Percentiles rank a stretch among this genome's conserved stretches.
Conservation (phyloP, 106 monocot genomes). For the Phalaenopsis aphrodite region DNA sequence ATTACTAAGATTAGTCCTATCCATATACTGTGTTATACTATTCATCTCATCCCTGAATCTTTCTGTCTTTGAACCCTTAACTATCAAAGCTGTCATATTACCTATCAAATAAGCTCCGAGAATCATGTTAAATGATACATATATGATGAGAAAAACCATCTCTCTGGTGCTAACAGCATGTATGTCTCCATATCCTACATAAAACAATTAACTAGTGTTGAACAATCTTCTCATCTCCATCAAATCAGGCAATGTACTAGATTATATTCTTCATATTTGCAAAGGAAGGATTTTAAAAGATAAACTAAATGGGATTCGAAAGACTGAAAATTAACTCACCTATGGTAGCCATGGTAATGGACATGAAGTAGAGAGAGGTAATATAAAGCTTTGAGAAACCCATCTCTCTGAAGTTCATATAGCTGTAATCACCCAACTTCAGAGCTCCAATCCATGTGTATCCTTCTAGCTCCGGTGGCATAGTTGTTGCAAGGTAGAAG, state of each 20-base stretch:
- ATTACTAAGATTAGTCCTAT: slow-evolving; percentile 53
- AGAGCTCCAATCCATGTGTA: slow-evolving; percentile 73
- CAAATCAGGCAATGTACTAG: too few species aligned
- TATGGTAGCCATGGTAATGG: slow-evolving; percentile 65
- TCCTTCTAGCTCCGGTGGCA: slow-evolving; percentile 43
- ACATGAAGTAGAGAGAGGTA: slow-evolving; percentile 57
- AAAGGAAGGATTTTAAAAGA: neutral
- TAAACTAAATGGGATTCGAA: neutral
- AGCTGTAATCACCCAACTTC: slow-evolving; percentile 42
- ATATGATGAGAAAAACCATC: slow-evolving; percentile 64
- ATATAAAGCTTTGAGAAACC: slow-evolving; percentile 49
- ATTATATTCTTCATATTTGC: too few species aligned
- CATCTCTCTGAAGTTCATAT: slow-evolving; percentile 62
- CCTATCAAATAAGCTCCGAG: slow-evolving; percentile 66
- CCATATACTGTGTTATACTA: slow-evolving; percentile 60
- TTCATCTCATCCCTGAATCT: slow-evolving; percentile 70
- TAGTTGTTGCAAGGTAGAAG: slow-evolving; percentile 69
- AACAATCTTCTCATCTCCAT: neutral
- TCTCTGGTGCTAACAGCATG: slow-evolving; percentile 74
- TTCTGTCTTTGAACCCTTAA: slow-evolving; percentile 72
- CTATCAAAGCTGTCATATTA: slow-evolving; percentile 76
- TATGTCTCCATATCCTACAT: slow-evolving; percentile 60
- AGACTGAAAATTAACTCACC: slow-evolving; percentile 18
- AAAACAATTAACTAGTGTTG: neutral
- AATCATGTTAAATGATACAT: slow-evolving; percentile 60